Conservation (phyloP, 1,284 basidiomycete genomes). For the Cronartium quercuum region DNA sequence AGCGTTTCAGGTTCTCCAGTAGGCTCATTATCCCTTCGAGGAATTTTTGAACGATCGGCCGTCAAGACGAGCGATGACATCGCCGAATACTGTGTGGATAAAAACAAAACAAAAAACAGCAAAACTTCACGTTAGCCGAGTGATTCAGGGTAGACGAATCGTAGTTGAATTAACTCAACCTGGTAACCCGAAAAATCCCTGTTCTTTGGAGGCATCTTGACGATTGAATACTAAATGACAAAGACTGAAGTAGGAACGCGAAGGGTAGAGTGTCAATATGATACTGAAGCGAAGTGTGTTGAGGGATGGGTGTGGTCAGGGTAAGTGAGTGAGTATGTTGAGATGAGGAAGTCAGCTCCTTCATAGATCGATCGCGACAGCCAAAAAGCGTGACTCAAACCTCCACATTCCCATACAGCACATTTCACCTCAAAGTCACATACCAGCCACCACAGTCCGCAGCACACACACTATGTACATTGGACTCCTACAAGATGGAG, state of each 20-base stretch:
- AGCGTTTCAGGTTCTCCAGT: conserved; percentile 92
- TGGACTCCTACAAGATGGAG: too few relatives aligned
- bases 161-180: neutral
- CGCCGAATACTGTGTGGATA: conserved; percentile 34
- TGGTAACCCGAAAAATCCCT: conserved; percentile 38
- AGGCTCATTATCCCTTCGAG: conserved; percentile 67
- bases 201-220: conserved; percentile 37
- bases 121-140: neutral
- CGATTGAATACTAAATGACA: neutral
- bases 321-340: too few relatives aligned
- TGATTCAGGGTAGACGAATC: neutral
- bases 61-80: conserved; percentile 46
- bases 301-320: too few relatives aligned
- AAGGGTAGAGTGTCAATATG: neutral
- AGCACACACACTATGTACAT: too few relatives aligned
- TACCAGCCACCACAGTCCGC: too few relatives aligned
- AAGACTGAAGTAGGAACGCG: too few relatives aligned
- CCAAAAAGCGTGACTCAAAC: too few relatives aligned
- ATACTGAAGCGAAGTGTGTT: neutral
- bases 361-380: too few relatives aligned
- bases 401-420: too few relatives aligned
- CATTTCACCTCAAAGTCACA: too few relatives aligned
- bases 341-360: too few relatives aligned
- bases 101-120: neutral
- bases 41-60: conserved; percentile 45